Percentiles rank a stretch among this genome's conserved stretches.
phyloP scores from a whole-genome alignment of 805 yeast species.

The Yarrowia divulgata region DNA sequence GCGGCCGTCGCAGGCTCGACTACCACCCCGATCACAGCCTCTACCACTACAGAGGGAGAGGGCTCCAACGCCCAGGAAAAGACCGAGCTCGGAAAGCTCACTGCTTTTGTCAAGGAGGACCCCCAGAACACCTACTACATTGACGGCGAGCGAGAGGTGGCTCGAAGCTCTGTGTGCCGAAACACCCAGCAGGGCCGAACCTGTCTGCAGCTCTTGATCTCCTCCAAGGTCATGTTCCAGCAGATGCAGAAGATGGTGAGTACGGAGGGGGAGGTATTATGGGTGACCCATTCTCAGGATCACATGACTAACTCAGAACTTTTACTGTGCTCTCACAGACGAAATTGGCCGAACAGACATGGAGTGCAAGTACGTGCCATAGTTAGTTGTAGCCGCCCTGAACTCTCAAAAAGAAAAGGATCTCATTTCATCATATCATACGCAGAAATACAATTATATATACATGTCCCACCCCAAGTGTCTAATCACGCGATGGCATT shows the following conservation, averaged over 20 bases:
- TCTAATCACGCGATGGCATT: neutral
- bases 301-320: slow-evolving; percentile 37
- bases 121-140: slow-evolving; percentile 39
- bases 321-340: slow-evolving; percentile 37
- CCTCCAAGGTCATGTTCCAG: slow-evolving; percentile 35
- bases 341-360: slow-evolving; percentile 39
- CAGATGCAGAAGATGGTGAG: slow-evolving; percentile 40
- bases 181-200: slow-evolving; percentile 39
- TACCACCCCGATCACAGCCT: neutral
- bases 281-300: no score
- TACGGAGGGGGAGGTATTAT: neutral
- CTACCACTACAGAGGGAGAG: neutral
- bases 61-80: slow-evolving; percentile 10
- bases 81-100: slow-evolving; percentile 33
- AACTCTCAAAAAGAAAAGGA: neutral
- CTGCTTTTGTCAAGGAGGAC: slow-evolving; percentile 38
- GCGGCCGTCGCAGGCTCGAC: neutral
- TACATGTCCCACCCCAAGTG: neutral
- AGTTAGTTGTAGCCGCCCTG: neutral
- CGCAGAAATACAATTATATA: slow-evolving; percentile 17
- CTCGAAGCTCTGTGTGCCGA: slow-evolving; percentile 34
- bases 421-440: neutral
- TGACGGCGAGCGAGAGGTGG: slow-evolving; percentile 36
- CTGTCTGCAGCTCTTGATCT: slow-evolving; percentile 35
- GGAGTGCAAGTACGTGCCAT: slow-evolving; percentile 40